phyloP scores from a whole-genome alignment of 2,329 filamentous ascomycete species.

The Botrytis paeoniae region DNA sequence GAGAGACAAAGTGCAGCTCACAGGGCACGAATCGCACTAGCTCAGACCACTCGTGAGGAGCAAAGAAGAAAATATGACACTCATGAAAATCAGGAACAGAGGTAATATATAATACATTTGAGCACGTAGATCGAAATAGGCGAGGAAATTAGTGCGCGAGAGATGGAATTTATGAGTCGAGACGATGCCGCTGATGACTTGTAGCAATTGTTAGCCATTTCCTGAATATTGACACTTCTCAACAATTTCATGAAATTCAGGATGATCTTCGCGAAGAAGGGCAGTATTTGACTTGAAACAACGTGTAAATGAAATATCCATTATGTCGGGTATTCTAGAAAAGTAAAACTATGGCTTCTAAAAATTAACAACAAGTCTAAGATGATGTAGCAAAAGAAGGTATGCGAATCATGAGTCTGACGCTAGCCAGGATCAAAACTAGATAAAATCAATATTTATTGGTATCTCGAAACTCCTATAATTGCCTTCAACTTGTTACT shows the following conservation, averaged over 20 bases:
- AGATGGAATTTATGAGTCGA: not conserved
- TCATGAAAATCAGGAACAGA: not conserved
- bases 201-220: not conserved
- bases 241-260: not conserved
- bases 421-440: constrained; percentile 6
- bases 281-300: too few species aligned
- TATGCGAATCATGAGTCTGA: not conserved
- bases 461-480: constrained; percentile 14
- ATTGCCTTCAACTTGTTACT: not conserved
- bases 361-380: not conserved
- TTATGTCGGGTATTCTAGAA: not conserved
- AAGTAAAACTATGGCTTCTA: not conserved
- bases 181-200: not conserved
- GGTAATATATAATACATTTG: not conserved
- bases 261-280: not conserved
- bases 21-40: not conserved
- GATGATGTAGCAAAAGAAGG: not conserved
- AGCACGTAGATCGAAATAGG: not conserved
- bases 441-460: constrained; percentile 2
- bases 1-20: not conserved
- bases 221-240: not conserved
- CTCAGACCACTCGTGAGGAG: not conserved
- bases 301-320: too few species aligned
- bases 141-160: not conserved
- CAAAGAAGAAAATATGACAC: not conserved